Conservation (phyloP, 208 protist species). For the Acanthamoeba divionensis region DNA sequence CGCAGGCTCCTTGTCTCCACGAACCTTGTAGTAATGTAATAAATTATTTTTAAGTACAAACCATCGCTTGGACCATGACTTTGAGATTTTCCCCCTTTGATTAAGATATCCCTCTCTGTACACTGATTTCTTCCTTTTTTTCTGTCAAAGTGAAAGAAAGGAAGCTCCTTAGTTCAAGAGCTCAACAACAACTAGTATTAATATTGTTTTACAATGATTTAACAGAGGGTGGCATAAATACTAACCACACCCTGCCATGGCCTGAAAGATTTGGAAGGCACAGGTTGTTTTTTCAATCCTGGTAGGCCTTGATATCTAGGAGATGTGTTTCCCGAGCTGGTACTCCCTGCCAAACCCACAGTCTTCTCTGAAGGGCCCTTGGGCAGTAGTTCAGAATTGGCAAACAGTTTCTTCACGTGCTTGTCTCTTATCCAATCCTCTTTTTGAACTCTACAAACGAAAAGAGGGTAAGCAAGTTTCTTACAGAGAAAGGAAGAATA, state of each 20-base stretch:
- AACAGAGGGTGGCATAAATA: not conserved
- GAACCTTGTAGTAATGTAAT: conserved; percentile 35
- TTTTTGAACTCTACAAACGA: not conserved
- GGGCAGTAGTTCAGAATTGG: not conserved
- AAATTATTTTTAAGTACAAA: conserved; percentile 14
- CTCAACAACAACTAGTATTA: too few species aligned
- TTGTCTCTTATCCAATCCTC: conserved; percentile 40
- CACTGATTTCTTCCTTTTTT: conserved; percentile 16
- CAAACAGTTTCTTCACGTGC: conserved; percentile 47
- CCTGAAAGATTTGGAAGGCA: not conserved
- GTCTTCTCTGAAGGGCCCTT: too few species aligned
- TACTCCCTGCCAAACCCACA: too few species aligned
- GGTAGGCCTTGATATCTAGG: too few species aligned
- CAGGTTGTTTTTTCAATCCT: not conserved
- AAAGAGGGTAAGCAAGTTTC: not conserved
- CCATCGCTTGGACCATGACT: conserved; percentile 38
- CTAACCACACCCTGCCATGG: conserved; percentile 41
- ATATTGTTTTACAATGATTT: not conserved
- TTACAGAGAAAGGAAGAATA: not conserved
- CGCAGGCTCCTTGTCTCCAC: not conserved
- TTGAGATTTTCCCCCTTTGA: conserved; percentile 1
- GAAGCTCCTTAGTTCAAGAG: too few species aligned
- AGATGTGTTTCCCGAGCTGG: too few species aligned
- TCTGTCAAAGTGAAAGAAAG: too few species aligned
- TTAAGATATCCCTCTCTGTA: conserved; percentile 48